phyloP scores from a whole-genome alignment of 148 eudicot species.

The Silene conica region DNA sequence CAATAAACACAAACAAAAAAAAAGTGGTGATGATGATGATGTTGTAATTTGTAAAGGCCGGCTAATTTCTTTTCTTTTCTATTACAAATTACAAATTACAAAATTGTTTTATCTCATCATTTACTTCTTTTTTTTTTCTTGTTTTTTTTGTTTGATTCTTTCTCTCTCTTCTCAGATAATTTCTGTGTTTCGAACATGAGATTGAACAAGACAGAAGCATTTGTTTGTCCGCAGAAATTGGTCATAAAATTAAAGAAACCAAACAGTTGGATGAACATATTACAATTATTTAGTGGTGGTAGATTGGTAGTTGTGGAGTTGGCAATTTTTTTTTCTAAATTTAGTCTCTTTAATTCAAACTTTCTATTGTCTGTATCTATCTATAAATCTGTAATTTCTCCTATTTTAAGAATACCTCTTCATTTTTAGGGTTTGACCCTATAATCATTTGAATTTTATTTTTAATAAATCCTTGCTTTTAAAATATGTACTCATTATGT shows the following conservation, averaged over 20 bases:
- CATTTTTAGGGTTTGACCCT: neutral
- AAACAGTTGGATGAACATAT: constrained; percentile 45
- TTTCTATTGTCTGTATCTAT: neutral
- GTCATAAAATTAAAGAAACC: constrained; percentile 51
- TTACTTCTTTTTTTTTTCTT: neutral
- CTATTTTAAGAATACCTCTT: constrained; percentile 13
- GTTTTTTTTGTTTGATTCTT: constrained; percentile 10
- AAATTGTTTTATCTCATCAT: neutral
- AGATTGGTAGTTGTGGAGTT: constrained; percentile 17
- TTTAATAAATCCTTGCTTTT: neutral
- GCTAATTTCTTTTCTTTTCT: constrained; percentile 8
- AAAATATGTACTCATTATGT: too few relatives aligned
- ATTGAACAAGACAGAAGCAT: constrained; percentile 27
- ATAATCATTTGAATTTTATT: neutral
- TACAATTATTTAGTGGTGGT: constrained; percentile 22
- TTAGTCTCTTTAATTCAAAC: constrained; percentile 21
- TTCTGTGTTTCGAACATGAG: constrained; percentile 33
- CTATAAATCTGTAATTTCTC: neutral
- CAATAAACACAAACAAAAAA: constrained; percentile 12
- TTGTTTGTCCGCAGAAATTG: constrained; percentile 41
- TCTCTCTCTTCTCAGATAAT: constrained; percentile 24
- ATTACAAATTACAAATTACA: too few relatives aligned
- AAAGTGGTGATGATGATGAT: constrained; percentile 19
- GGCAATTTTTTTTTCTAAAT: constrained; percentile 26
- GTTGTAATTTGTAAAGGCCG: constrained; percentile 19